Conservation (phyloP, 148 eudicot genomes). For the Rhododendron kiyosumense region DNA sequence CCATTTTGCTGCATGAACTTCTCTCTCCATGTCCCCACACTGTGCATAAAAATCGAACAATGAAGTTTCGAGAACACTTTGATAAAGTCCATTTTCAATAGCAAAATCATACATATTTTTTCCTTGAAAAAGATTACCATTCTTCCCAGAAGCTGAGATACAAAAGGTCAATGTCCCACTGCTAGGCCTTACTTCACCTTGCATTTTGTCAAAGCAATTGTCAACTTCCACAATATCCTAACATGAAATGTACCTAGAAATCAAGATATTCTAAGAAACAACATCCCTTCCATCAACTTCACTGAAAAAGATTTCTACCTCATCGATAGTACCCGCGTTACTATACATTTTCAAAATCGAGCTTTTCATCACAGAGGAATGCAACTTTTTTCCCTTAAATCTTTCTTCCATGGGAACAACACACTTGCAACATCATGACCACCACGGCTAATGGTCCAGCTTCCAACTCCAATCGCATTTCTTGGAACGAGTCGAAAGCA, state of each 20-base stretch:
- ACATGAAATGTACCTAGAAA: no score
- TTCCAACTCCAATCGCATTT: constrained; percentile 30
- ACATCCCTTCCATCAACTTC: constrained; percentile 33
- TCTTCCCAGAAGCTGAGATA: constrained; percentile 34
- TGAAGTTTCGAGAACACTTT: no score
- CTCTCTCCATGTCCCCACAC: no score
- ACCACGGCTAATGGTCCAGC: constrained; percentile 48
- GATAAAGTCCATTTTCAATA: no score
- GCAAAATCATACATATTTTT: no score
- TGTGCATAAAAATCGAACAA: no score
- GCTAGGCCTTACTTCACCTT: no score
- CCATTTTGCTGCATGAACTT: no score
- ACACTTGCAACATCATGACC: constrained; percentile 38
- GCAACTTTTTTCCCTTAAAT: constrained; percentile 34
- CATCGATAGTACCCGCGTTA: constrained; percentile 12
- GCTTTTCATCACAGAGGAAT: constrained; percentile 34
- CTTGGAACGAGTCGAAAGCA: constrained; percentile 26
- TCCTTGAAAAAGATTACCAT: constrained; percentile 16
- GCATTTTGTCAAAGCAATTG: no score
- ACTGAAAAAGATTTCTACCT: constrained; percentile 32
- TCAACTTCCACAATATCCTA: no score
- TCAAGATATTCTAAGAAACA: neutral
- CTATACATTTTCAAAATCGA: constrained; percentile 40
- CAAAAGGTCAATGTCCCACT: constrained; percentile 38
- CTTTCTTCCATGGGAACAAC: constrained; percentile 23